phyloP scores from a whole-genome alignment of 257 asterid genomes.

The Fraxinus pennsylvanica region DNA sequence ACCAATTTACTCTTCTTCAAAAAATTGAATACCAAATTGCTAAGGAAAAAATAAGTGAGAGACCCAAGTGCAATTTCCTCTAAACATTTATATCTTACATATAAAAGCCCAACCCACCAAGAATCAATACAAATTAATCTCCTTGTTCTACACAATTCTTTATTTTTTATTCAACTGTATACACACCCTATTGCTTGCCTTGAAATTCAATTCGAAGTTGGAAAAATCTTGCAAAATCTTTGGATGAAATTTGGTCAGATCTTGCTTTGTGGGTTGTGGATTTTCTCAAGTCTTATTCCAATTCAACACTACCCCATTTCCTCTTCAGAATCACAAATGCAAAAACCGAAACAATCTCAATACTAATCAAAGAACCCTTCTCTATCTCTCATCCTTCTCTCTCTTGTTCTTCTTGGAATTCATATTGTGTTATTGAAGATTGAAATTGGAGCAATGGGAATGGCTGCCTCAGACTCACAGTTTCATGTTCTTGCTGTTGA shows the following conservation, averaged over 20 bases:
- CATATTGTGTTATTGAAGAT: not conserved
- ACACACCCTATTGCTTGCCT: constrained; percentile 56
- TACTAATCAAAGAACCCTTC: constrained; percentile 9
- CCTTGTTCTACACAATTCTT: constrained; percentile 41
- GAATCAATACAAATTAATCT: constrained; percentile 19
- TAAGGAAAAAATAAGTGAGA: not conserved
- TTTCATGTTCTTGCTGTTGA: constrained; percentile 64
- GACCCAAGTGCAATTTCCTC: not conserved
- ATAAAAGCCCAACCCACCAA: constrained; percentile 17
- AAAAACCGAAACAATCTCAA: not conserved
- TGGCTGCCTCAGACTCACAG: constrained; percentile 52
- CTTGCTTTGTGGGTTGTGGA: constrained; percentile 80
- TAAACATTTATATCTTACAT: not conserved
- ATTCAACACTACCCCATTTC: constrained; percentile 26
- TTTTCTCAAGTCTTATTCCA: constrained; percentile 59
- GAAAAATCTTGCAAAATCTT: constrained; percentile 32
- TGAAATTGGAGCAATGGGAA: constrained; percentile 29
- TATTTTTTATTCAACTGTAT: constrained; percentile 5
- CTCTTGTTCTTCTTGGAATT: constrained; percentile 6
- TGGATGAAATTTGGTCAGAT: constrained; percentile 70
- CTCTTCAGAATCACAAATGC: constrained; percentile 19
- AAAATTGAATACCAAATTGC: not conserved
- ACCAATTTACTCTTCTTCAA: not conserved
- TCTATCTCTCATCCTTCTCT: constrained; percentile 12
- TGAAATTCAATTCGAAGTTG: constrained; percentile 65